phyloP scores from a whole-genome alignment of 83 land plant species.

The Larix sibirica region DNA sequence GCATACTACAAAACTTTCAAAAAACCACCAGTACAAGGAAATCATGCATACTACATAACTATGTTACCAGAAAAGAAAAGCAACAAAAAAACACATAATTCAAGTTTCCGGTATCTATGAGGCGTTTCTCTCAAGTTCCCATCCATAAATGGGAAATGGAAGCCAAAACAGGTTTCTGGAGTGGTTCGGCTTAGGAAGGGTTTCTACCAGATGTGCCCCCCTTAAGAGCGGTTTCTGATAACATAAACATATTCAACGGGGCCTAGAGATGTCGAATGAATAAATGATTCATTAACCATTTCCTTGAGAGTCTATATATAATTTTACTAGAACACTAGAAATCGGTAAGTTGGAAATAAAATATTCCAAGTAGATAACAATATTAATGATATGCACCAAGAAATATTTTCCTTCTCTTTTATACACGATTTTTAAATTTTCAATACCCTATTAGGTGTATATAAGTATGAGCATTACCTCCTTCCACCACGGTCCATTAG shows the following conservation, averaged over 20 bases:
- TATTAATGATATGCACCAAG: too few species aligned
- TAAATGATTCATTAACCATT: background rate
- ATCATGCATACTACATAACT: background rate
- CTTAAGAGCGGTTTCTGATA: background rate
- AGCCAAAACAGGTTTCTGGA: background rate
- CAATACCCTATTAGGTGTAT: too few species aligned
- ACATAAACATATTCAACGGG: background rate
- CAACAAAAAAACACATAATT: background rate
- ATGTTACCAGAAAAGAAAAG: background rate
- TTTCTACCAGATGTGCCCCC: background rate
- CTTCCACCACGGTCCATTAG: conserved; percentile 54
- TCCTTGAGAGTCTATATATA: too few species aligned
- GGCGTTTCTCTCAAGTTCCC: background rate
- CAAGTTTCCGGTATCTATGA: background rate
- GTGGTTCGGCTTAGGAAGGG: background rate
- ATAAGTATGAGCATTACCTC: conserved; percentile 19
- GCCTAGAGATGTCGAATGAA: background rate
- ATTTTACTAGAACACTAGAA: too few species aligned
- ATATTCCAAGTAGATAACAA: too few species aligned
- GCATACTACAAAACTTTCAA: background rate
- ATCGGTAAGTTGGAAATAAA: too few species aligned
- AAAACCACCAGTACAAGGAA: background rate
- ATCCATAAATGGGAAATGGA: background rate
- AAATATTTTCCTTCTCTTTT: too few species aligned
- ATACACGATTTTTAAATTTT: too few species aligned